Evolutionary conservation across 371 early-diverging fungal species (phyloP), one percentile per base, ranked within the genome.

Genomic region (Umbelopsis sp.): DNA sequence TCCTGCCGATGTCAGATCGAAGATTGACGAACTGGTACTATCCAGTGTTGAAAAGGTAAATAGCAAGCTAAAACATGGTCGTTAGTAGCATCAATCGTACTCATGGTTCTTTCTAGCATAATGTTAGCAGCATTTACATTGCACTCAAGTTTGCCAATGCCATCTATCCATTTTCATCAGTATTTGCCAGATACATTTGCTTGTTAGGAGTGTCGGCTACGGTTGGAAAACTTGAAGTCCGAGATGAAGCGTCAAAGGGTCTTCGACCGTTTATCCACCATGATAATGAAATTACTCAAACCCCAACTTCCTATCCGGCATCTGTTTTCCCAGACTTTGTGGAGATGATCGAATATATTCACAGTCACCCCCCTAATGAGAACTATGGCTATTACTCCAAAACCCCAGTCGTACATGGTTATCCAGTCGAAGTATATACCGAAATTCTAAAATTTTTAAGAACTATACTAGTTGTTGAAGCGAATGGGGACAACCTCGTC

Each of bases 111-210:
- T 24, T 48, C 8, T 70, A 83, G 84, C 66, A 66, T 35, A 76
- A 81, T 69, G 52, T 79, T 12, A 70, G 73, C 38, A 77, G 76
- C 20, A 74, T 82, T 1, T 84, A 80, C 44, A 80, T 84, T 72
- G 92, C 95, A 0, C 76, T 92, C 25, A 91, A 90, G 57, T 97
- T 93, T 69, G 89, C 89, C 18, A 92, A 91, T 50, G 79, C 84
- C 0, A 78, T 94, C 18, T 95, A 93, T 67, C 91, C 93, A 5
- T 93, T 92, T 72, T 86, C 91, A 1, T 79, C 86, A 38, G 83
- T 91, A 3, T 76, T 87, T 52, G 89, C 94, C 18, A 86, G 93
- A 24, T 93, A 90, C 70, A 76, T 95, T 7, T 91, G 91, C 72
- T 73, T 97, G 20, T 74, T 92, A n/a, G 92, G 89, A 0, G 63